phyloP scores from a whole-genome alignment of 768 basidiomycete species.

The Suillus plorans region DNA sequence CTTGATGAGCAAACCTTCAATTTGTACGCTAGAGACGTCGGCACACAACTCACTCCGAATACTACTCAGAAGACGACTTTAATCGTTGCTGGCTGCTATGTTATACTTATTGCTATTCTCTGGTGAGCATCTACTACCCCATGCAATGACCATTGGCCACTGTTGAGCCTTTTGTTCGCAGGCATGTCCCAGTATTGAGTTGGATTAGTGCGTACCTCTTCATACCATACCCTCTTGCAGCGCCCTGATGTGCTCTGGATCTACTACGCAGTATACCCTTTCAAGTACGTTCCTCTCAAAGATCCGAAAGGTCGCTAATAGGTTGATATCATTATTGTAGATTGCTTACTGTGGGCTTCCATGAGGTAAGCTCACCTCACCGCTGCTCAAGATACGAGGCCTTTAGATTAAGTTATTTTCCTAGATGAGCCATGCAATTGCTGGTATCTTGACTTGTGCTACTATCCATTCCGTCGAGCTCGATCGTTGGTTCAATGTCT shows the following conservation, averaged over 20 bases:
- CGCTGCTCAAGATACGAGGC: conserved; percentile 1
- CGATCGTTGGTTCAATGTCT: conserved; percentile 60
- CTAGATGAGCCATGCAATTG: conserved; percentile 85
- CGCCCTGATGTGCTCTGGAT: conserved; percentile 4
- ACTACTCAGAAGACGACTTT: conserved; percentile 73
- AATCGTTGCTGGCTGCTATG: conserved; percentile 77
- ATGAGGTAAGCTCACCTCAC: conserved; percentile 55
- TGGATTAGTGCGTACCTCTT: conserved; percentile 59
- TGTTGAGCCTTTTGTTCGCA: conserved; percentile 25
- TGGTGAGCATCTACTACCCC: conserved; percentile 49
- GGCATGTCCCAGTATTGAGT: conserved; percentile 78
- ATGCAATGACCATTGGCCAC: background rate
- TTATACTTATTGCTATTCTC: conserved; percentile 73
- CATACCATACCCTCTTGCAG: background rate
- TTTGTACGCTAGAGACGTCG: conserved; percentile 26
- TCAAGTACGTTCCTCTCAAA: conserved; percentile 65
- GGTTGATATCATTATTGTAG: conserved; percentile 33
- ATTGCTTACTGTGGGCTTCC: conserved; percentile 84
- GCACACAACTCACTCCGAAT: conserved; percentile 55
- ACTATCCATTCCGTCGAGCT: conserved; percentile 82
- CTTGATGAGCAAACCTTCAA: conserved; percentile 17
- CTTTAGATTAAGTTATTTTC: conserved; percentile 3
- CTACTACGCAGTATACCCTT: conserved; percentile 70
- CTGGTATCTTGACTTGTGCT: conserved; percentile 83
- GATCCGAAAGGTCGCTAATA: background rate